Percentiles rank a stretch among this genome's conserved stretches.
phyloP scores from a whole-genome alignment of 345 rosid species.

The Syzygium grande region DNA sequence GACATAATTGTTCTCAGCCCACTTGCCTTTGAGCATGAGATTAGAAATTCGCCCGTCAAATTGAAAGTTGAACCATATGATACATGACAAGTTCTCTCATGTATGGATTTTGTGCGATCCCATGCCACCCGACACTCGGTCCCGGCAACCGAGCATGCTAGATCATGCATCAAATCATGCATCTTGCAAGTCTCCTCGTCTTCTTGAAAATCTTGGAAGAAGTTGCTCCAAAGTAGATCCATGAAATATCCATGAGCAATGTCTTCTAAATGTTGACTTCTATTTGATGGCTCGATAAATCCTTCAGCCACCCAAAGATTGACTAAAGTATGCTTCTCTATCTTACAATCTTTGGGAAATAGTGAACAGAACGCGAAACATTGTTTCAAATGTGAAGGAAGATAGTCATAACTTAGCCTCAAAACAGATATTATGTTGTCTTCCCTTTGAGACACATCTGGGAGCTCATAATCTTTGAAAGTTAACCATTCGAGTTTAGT shows the following conservation, averaged over 20 bases:
- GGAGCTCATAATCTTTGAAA: not conserved
- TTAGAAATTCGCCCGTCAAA: rapidly evolving
- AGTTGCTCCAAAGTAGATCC: not conserved
- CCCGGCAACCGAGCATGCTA: rapidly evolving
- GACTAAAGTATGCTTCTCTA: rapidly evolving
- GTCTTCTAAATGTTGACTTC: not conserved
- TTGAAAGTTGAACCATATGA: rapidly evolving
- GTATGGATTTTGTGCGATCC: rapidly evolving
- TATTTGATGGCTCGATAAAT: rapidly evolving
- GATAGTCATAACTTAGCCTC: not conserved
- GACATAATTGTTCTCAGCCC: rapidly evolving
- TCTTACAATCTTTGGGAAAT: not conserved
- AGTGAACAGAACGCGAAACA: not conserved
- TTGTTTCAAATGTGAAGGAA: not conserved
- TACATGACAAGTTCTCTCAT: not conserved
- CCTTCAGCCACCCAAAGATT: not conserved
- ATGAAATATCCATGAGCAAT: not conserved
- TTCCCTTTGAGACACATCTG: not conserved
- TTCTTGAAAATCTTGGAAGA: not conserved
- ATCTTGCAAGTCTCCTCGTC: not conserved
- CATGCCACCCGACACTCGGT: not conserved
- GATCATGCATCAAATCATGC: not conserved
- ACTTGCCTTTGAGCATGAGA: not conserved
- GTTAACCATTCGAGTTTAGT: rapidly evolving
- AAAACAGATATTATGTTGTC: rapidly evolving